phyloP scores from a whole-genome alignment of 2,329 filamentous ascomycete species.

The Daldinia eschscholtzii region DNA sequence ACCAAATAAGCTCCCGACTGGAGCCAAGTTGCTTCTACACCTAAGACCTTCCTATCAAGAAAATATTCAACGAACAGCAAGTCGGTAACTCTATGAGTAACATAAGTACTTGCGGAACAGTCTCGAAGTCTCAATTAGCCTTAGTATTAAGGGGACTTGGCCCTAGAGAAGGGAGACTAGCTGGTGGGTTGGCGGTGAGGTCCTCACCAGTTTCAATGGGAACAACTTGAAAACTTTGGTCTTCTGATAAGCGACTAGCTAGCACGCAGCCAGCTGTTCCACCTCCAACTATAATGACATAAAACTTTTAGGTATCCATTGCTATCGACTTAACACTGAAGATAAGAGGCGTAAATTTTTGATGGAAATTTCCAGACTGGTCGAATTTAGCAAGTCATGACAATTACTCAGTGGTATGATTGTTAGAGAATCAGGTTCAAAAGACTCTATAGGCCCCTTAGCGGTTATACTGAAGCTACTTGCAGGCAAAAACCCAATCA shows the following conservation, averaged over 20 bases:
- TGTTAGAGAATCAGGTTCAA: background rate
- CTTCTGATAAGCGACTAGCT: background rate
- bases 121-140: too few species aligned
- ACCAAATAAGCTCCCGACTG: background rate
- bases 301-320: background rate
- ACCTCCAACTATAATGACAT: background rate
- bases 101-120: too few species aligned
- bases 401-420: background rate
- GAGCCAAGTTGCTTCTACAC: too few species aligned
- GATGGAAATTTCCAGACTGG: background rate
- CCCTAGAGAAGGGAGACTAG: too few species aligned
- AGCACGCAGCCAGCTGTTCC: background rate
- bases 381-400: background rate
- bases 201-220: background rate
- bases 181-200: slow-evolving; percentile 37
- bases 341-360: background rate
- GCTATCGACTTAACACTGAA: background rate
- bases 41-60: too few species aligned
- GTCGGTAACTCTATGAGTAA: too few species aligned
- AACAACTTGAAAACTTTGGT: background rate
- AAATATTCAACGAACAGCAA: too few species aligned
- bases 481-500: background rate
- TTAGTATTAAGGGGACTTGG: too few species aligned
- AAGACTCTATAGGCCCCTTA: background rate
- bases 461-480: background rate